Percentiles rank a stretch among this genome's conserved stretches.
Conservation (phyloP, 495 filamentous ascomycete species). For the Penicillium subrubescens region DNA sequence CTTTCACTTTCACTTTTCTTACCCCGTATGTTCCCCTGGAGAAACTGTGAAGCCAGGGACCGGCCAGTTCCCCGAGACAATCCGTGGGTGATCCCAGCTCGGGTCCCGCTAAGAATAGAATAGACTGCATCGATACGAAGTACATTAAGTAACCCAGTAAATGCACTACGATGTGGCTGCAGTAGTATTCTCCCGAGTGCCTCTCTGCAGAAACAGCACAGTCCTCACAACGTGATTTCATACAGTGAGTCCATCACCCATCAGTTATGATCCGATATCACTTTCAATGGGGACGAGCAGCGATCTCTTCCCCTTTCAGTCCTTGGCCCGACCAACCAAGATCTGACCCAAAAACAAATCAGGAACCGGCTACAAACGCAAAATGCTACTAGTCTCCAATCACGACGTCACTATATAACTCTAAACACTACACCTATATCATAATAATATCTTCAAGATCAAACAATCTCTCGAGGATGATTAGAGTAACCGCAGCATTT, state of each 20-base stretch:
- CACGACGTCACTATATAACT: not conserved
- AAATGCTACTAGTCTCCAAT: not conserved
- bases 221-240: not conserved
- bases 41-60: not conserved
- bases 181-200: not conserved
- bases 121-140: not conserved
- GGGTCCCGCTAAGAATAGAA: constrained; percentile 5
- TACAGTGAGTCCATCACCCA: not conserved
- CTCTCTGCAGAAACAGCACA: not conserved
- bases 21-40: not conserved
- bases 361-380: not conserved
- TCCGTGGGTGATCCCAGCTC: constrained; percentile 4
- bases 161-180: not conserved
- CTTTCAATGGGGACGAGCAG: not conserved
- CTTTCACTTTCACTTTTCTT: not conserved
- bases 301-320: not conserved
- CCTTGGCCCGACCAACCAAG: not conserved
- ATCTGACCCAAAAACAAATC: not conserved
- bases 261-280: not conserved
- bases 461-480: not conserved
- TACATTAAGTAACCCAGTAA: not conserved
- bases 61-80: not conserved
- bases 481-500: not conserved
- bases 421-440: not conserved
- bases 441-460: not conserved